phyloP scores from a whole-genome alignment of 805 yeast species.

The Ogataea glucozyma region DNA sequence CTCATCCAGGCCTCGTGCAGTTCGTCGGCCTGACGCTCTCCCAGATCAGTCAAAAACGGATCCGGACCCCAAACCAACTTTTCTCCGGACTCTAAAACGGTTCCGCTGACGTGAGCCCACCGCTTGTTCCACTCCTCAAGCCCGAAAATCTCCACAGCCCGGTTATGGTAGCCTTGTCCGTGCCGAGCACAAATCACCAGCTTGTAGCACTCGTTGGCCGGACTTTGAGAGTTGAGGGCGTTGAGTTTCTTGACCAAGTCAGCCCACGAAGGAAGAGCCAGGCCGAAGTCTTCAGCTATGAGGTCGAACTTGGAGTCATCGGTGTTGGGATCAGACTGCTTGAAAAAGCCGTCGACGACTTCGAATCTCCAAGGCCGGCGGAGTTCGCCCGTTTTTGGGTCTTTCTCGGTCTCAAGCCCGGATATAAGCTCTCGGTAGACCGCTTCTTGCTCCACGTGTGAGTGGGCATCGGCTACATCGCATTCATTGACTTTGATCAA shows the following conservation, averaged over 20 bases:
- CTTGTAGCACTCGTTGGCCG: constrained; percentile 44
- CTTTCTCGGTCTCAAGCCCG: constrained; percentile 20
- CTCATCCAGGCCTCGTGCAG: constrained; percentile 44
- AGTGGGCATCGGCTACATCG: constrained; percentile 33
- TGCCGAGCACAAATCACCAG: constrained; percentile 60
- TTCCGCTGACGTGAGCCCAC: constrained; percentile 51
- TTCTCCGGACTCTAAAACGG: constrained; percentile 45
- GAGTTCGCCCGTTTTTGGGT: constrained; percentile 27
- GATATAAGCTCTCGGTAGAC: constrained; percentile 16
- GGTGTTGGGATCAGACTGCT: constrained; percentile 43
- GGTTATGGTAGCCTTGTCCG: constrained; percentile 70
- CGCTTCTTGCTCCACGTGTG: constrained; percentile 22
- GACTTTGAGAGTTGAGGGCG: constrained; percentile 38
- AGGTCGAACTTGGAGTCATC: constrained; percentile 50
- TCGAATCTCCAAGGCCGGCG: constrained; percentile 49
- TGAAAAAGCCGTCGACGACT: constrained; percentile 51
- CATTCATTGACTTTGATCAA: constrained; percentile 25
- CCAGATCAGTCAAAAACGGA: constrained; percentile 56
- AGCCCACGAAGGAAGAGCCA: constrained; percentile 42
- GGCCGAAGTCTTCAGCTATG: constrained; percentile 45
- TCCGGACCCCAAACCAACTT: constrained; percentile 56
- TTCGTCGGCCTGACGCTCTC: constrained; percentile 55
- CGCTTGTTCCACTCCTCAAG: constrained; percentile 55
- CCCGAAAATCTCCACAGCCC: constrained; percentile 56
- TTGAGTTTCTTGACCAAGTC: constrained; percentile 36